Evolutionary conservation across 2,329 filamentous ascomycete genomes (phyloP).

Genomic region (Phialemoniopsis sp.): DNA sequence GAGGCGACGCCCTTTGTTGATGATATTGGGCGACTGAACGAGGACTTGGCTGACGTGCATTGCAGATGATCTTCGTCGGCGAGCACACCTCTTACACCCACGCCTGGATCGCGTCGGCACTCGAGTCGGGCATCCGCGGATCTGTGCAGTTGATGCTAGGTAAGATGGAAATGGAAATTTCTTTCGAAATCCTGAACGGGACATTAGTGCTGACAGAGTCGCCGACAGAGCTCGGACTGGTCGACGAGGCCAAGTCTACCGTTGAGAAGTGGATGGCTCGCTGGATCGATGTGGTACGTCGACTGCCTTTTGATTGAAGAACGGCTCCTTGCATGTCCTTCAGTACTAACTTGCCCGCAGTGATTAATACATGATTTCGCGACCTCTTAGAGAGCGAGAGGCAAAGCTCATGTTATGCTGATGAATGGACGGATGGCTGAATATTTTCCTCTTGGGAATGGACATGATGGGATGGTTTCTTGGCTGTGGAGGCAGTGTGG

Average conservation of each 20-base stretch:
- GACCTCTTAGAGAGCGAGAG: background rate
- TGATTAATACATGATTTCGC: background rate
- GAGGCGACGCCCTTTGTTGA: background rate
- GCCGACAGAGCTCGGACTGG: slow-evolving; percentile 50
- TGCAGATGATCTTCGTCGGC: slow-evolving; percentile 60
- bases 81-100: slow-evolving; percentile 71
- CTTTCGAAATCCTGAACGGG: background rate
- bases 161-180: slow-evolving; percentile 19
- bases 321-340: too few species aligned
- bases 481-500: too few species aligned
- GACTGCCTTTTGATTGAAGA: too few species aligned
- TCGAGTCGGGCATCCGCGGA: slow-evolving; percentile 64
- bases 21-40: too few species aligned
- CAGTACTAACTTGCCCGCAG: background rate
- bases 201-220: background rate
- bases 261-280: slow-evolving; percentile 65
- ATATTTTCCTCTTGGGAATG: too few species aligned
- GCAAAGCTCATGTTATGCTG: background rate
- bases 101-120: slow-evolving; percentile 64
- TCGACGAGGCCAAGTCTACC: slow-evolving; percentile 65
- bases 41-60: background rate
- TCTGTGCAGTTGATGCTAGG: slow-evolving; percentile 60
- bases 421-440: background rate
- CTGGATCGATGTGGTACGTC: slow-evolving; percentile 50
- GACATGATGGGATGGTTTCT: too few species aligned